Percentiles rank a stretch among this genome's conserved stretches.
These are phyloP conservation scores for barrel medic (Medicago truncatula) DNA, from an alignment of 306 rosid species.

Conservation along the genomic window MtrunA17r5.0-ANR NC_053048.1:39481501-39482000, in stretches of 20 bases:
- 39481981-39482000: constrained; percentile 74
- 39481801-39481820: constrained; percentile 97
- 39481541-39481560: too few relatives aligned
- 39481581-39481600: too few relatives aligned
- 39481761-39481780: constrained; percentile 79
- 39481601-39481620: too few relatives aligned
- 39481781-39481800: constrained; percentile 87
- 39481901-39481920: constrained; percentile 88
- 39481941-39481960: constrained; percentile 72
- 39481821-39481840: constrained; percentile 95
- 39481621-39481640: too few relatives aligned
- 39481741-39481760: constrained; percentile 92
- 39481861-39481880: constrained; percentile 97
- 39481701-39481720: not conserved
- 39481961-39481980: constrained; percentile 95
- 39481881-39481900: constrained; percentile 82
- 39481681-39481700: too few relatives aligned
- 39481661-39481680: too few relatives aligned
- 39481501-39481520: too few relatives aligned
- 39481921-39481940: constrained; percentile 87
- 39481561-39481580: too few relatives aligned
- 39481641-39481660: too few relatives aligned
- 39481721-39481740: constrained; percentile 83
- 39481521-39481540: too few relatives aligned
- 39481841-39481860: constrained; percentile 96